Conservation (phyloP, 345 rosid species). For the Acer yangbiense region DNA sequence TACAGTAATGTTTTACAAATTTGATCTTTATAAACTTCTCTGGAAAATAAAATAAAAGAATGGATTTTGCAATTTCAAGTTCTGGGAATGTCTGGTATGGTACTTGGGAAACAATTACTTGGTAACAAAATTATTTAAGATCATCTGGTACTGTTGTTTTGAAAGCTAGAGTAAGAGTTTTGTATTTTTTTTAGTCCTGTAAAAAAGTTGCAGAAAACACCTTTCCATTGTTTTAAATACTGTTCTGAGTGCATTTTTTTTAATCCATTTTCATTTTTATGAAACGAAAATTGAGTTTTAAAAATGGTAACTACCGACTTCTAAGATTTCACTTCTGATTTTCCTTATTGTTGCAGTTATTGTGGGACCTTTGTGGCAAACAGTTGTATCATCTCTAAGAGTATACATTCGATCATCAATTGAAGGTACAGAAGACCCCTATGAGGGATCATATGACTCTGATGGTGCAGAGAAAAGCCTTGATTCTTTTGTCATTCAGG, state of each 20-base stretch:
- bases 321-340: conserved; percentile 10
- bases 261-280: not conserved
- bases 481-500: conserved; percentile 92
- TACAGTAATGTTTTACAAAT: not conserved
- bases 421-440: conserved; percentile 74
- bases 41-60: not conserved
- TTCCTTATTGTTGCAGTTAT: conserved; percentile 54
- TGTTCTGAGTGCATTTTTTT: not conserved
- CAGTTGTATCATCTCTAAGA: conserved; percentile 74
- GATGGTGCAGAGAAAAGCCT: conserved; percentile 94
- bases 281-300: not conserved
- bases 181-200: not conserved
- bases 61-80: not conserved
- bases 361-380: conserved; percentile 86
- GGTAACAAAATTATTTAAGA: not conserved
- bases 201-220: not conserved
- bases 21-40: not conserved
- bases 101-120: not conserved
- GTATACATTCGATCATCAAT: conserved; percentile 74
- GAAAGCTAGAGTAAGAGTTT: not conserved
- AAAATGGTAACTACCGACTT: not conserved
- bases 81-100: not conserved
- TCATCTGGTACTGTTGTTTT: not conserved
- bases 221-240: not conserved
- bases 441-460: conserved; percentile 84